These are phyloP conservation scores for Backusella psychrophila DNA, from an alignment of 192 early-diverging fungal genomes.

Conservation along the genomic window DNA sequence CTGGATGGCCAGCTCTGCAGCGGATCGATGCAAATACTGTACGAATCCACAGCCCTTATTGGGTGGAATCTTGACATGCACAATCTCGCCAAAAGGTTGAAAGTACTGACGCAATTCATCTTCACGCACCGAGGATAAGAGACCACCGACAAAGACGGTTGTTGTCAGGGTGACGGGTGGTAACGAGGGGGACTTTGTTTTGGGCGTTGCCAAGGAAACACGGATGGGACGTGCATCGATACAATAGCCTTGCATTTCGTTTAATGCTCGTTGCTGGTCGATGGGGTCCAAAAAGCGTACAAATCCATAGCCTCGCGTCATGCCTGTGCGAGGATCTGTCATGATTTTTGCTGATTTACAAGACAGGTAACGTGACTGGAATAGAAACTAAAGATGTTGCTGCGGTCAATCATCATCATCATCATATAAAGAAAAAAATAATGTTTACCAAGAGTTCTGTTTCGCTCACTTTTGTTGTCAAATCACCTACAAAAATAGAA, in stretches of 20 bases:
- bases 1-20: conserved; percentile 87
- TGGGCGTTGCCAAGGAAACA: conserved; percentile 86
- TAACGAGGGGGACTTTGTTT: conserved; percentile 51
- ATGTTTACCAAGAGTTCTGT: conserved; percentile 65
- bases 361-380: conserved; percentile 81
- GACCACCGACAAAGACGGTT: conserved; percentile 97
- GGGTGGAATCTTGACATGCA: conserved; percentile 93
- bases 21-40: conserved; percentile 76
- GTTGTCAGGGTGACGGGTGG: conserved; percentile 69
- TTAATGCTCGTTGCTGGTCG: conserved; percentile 88
- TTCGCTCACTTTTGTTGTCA: conserved; percentile 89
- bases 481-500: conserved; percentile 97
- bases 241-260: conserved; percentile 86
- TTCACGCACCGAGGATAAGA: conserved; percentile 68
- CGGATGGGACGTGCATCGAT: conserved; percentile 87
- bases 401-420: background rate
- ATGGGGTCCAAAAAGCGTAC: conserved; percentile 84
- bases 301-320: conserved; percentile 92
- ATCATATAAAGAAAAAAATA: background rate
- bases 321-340: conserved; percentile 77
- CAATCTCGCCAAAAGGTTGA: conserved; percentile 85
- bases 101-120: conserved; percentile 87
- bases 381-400: conserved; percentile 53
- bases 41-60: conserved; percentile 98
- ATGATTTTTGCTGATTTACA: conserved; percentile 94